Evolutionary conservation across 805 yeast genomes (phyloP).

Genomic region (Clavispora asparagi): DNA sequence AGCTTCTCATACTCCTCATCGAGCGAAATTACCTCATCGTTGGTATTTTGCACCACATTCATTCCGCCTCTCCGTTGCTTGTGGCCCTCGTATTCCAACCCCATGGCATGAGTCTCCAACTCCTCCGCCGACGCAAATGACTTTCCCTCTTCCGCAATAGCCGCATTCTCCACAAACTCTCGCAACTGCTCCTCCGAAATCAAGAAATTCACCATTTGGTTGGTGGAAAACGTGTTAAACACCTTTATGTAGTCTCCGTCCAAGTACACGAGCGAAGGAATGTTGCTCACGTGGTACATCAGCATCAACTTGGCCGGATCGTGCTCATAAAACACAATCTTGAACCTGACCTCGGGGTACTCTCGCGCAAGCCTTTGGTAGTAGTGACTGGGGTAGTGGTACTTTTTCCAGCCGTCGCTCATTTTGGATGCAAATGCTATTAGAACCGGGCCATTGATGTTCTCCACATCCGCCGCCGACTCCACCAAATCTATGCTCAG

Average conservation of each 20-base stretch:
- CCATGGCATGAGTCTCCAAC: constrained; percentile 6
- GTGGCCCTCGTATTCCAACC: constrained; percentile 8
- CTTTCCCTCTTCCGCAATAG: constrained; percentile 1
- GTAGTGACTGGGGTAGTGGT: constrained; percentile 29
- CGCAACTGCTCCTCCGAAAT: constrained; percentile 14
- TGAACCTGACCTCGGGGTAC: constrained; percentile 15
- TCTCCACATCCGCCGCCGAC: constrained; percentile 1
- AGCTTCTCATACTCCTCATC: constrained; percentile 17
- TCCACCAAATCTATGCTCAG: background rate
- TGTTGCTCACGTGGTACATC: constrained; percentile 25
- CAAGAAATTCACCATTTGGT: constrained; percentile 12
- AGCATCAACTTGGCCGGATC: constrained; percentile 17
- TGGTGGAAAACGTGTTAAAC: constrained; percentile 20
- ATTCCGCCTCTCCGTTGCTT: constrained; percentile 11
- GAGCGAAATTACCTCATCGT: constrained; percentile 6
- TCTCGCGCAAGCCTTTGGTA: constrained; percentile 23
- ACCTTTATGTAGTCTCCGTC: constrained; percentile 19
- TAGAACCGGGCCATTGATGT: constrained; percentile 2
- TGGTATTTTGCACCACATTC: constrained; percentile 6
- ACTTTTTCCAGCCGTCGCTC: constrained; percentile 26
- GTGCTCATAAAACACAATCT: constrained; percentile 21
- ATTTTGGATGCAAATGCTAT: constrained; percentile 8
- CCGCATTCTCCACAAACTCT: constrained; percentile 6
- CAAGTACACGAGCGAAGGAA: constrained; percentile 27
- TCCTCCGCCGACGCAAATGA: constrained; percentile 8